Base-by-base conservation (phyloP, 1,284 basidiomycete species). In the Pseudozyma thailandica region DNA sequence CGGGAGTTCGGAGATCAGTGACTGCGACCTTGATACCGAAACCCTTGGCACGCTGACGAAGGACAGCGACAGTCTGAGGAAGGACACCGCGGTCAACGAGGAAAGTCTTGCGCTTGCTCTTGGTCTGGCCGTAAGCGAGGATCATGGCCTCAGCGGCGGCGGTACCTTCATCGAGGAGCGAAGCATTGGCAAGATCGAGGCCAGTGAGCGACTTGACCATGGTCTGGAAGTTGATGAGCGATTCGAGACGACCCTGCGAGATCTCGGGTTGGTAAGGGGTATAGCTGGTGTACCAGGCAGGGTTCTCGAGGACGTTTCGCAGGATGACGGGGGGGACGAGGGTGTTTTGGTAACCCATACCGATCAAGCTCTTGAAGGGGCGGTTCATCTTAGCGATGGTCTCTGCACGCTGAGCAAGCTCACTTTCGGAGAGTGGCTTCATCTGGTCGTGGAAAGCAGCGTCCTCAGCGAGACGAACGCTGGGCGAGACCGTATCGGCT, bases 221-320 rank as follows among this genome's bases (percentile, higher is more conserved):
- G 3, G 94, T 94, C 85, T 98, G 95, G 83, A 90, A 98, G 85
- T 98, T 98, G 82, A 98, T 89, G 46, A 98, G 88, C 6, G 94
- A 97, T 84, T 98, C 95, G 55, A 98, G 88, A 63, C 95, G 93
- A 18, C 75, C 93, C 88, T 95, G 92, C 18, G 93, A 89, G 81
- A 95, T 91, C 85, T 96, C 93, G 7, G 93, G 91, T 83, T 95
- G 92, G 62, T 82, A 87, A 1, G 95, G 94, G 2, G 94, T 97
- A 84, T 98, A 98, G 48, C 92, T 93, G 3, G 94, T 98, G 85
- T 98, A 98, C 95, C 95, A 98, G 10, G 91, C 92, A 23, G 94
- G 95, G 83, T 96, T 98, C 84, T 98, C 94, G 85, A 93, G 90
- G 68, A 81, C 72, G 52, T 82, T 82, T 46, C 80, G 73, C 53